Conservation (phyloP, 805 yeast species). For the Candida sanyiensis region DNA sequence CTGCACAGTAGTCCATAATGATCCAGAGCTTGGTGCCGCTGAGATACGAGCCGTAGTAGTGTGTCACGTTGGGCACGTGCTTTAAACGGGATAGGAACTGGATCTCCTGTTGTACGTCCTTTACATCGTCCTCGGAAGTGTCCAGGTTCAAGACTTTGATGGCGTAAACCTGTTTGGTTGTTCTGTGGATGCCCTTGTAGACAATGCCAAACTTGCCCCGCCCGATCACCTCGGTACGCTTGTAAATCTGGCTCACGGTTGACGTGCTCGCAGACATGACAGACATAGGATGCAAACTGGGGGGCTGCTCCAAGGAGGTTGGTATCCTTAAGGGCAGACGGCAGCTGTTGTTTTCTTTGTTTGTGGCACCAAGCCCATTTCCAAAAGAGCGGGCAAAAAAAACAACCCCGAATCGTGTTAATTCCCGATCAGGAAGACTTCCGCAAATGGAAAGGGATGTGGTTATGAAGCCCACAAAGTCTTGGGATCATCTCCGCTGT, state of each 20-base stretch:
- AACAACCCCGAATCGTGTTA: too few species aligned
- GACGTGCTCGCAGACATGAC: slow-evolving; percentile 13
- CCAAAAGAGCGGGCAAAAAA: not conserved
- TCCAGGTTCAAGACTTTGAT: slow-evolving; percentile 90
- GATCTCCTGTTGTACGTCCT: slow-evolving; percentile 90
- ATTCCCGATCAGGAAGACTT: not conserved
- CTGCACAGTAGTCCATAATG: slow-evolving; percentile 95
- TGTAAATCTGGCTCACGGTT: slow-evolving; percentile 41
- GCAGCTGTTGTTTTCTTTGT: too few species aligned
- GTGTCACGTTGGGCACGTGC: slow-evolving; percentile 86
- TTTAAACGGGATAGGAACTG: slow-evolving; percentile 79
- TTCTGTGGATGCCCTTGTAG: slow-evolving; percentile 72
- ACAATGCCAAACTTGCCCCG: slow-evolving; percentile 97
- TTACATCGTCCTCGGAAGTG: slow-evolving; percentile 89
- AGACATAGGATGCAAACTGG: too few species aligned
- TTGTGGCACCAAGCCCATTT: not conserved
- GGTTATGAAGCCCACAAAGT: too few species aligned
- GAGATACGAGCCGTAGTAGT: slow-evolving; percentile 59
- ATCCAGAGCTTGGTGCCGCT: slow-evolving; percentile 14
- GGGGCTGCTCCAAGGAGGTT: too few species aligned
- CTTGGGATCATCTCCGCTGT: too few species aligned
- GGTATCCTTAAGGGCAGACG: too few species aligned
- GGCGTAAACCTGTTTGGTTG: slow-evolving; percentile 78
- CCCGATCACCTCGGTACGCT: slow-evolving; percentile 87
- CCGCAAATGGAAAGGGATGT: not conserved